Percentiles rank a stretch among this genome's conserved stretches.
These are phyloP conservation scores for Russula brevipes DNA, from an alignment of 768 basidiomycete species.

Conservation along the genomic window DNA sequence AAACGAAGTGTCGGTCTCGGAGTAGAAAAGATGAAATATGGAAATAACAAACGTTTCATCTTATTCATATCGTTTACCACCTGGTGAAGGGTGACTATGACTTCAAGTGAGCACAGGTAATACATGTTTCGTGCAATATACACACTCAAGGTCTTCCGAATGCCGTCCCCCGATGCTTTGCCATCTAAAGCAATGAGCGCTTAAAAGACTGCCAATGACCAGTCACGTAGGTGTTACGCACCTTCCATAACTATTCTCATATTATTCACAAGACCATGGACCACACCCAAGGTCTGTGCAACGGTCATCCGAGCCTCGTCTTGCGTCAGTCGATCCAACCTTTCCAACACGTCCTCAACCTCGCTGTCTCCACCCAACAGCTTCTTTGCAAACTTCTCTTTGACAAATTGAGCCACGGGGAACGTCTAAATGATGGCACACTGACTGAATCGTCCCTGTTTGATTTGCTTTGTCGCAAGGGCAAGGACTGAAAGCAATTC, in stretches of 20 bases:
- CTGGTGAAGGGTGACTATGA: background rate
- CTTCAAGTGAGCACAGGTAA: background rate
- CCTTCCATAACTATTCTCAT: background rate
- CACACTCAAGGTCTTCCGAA: background rate
- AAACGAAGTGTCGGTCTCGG: background rate
- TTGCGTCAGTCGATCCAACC: background rate
- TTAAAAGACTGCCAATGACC: background rate
- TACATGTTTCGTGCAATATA: too few species aligned
- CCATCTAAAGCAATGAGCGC: background rate
- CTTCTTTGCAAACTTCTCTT: background rate
- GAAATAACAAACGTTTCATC: background rate
- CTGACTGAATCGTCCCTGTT: slow-evolving; percentile 6
- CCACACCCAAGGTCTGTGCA: background rate
- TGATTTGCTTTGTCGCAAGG: slow-evolving; percentile 1
- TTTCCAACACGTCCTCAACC: background rate
- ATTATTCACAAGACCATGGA: background rate
- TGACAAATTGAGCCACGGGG: background rate
- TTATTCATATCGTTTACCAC: background rate
- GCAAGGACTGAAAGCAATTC: background rate
- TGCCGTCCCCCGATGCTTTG: background rate
- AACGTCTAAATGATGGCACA: background rate
- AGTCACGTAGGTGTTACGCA: background rate
- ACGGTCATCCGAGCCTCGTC: background rate
- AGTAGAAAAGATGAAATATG: background rate
- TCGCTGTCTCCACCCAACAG: background rate